Conservation (phyloP, 1,139 yeast species). For the Geotrichum citri-aurantii region DNA sequence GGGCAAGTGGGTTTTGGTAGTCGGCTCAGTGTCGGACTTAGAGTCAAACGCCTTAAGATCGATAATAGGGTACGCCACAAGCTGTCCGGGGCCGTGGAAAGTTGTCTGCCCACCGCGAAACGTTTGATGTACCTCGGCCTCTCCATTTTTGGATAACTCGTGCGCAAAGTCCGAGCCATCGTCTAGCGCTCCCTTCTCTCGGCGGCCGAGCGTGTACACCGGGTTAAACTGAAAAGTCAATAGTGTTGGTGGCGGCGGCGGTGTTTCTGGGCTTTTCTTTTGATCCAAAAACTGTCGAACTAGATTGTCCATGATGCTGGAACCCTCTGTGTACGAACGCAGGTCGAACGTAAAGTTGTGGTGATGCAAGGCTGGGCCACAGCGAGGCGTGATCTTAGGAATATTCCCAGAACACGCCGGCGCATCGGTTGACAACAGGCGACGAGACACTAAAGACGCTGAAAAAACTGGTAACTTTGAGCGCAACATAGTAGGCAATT, state of each 20-base stretch:
- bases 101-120: slow-evolving; percentile 97
- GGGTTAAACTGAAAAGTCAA: slow-evolving; percentile 78
- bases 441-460: background rate
- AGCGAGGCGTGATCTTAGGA: slow-evolving; percentile 1
- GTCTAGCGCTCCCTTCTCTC: slow-evolving; percentile 52
- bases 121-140: slow-evolving; percentile 59
- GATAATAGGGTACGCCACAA: slow-evolving; percentile 76
- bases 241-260: slow-evolving; percentile 52
- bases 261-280: slow-evolving; percentile 36
- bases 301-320: slow-evolving; percentile 52
- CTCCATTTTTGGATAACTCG: slow-evolving; percentile 28
- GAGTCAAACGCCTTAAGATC: slow-evolving; percentile 60
- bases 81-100: slow-evolving; percentile 94
- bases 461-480: background rate
- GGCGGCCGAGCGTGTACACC: slow-evolving; percentile 84
- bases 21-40: slow-evolving; percentile 7
- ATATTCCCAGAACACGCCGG: slow-evolving; percentile 12
- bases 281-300: slow-evolving; percentile 58
- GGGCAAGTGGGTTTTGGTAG: slow-evolving; percentile 38
- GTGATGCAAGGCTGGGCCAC: slow-evolving; percentile 9
- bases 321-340: slow-evolving; percentile 11
- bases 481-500: background rate
- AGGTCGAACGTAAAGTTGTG: slow-evolving; percentile 11
- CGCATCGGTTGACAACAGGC: background rate
- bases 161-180: slow-evolving; percentile 30